Conservation (phyloP, 202 grass and related monocot species). For the Carex arenaria region DNA sequence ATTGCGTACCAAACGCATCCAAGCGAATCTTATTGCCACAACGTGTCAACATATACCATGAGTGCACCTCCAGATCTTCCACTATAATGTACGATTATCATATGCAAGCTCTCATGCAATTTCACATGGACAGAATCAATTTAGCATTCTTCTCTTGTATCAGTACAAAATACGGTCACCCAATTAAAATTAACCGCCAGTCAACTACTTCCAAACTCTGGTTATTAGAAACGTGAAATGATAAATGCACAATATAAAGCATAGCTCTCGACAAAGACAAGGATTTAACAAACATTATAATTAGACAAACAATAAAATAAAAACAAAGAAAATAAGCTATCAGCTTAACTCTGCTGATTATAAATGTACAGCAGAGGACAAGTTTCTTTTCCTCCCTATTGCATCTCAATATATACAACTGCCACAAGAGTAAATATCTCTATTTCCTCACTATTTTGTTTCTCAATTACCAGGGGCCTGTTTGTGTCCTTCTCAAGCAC, state of each 20-base stretch:
- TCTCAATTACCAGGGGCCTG: slow-evolving; percentile 60
- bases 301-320: neutral
- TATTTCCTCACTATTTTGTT: neutral
- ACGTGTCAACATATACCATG: neutral
- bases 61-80: neutral
- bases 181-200: neutral
- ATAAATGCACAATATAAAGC: neutral
- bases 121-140: slow-evolving; percentile 6
- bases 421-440: slow-evolving; percentile 16
- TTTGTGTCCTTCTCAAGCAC: slow-evolving; percentile 79
- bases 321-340: slow-evolving; percentile 5
- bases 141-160: neutral
- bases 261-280: neutral
- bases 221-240: neutral
- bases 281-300: slow-evolving; percentile 4
- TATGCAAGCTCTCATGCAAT: neutral
- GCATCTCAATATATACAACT: slow-evolving; percentile 51
- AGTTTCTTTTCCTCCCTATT: slow-evolving; percentile 9
- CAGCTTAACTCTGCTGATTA: slow-evolving; percentile 30
- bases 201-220: neutral
- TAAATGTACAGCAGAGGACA: slow-evolving; percentile 36
- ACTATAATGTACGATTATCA: neutral
- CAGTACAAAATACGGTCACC: neutral
- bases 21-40: neutral
- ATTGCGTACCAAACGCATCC: neutral